Conservation (phyloP, 1,284 basidiomycete genomes). For the Golubevia pallescens region DNA sequence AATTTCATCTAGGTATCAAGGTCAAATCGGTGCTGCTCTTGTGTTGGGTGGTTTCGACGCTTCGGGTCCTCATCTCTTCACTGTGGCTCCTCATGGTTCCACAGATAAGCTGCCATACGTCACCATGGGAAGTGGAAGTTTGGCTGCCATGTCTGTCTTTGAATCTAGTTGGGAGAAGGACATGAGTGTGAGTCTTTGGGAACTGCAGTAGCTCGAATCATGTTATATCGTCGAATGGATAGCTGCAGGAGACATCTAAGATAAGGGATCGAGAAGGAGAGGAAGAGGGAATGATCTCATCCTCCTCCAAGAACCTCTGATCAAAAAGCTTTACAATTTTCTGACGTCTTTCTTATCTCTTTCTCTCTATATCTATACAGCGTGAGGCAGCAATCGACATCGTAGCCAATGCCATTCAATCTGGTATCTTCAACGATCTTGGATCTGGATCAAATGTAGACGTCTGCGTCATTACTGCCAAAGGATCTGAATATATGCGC, state of each 20-base stretch:
- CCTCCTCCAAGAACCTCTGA: no score
- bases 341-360: background rate
- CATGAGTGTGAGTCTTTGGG: conserved; percentile 69
- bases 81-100: conserved; percentile 93
- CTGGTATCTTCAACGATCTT: conserved; percentile 99
- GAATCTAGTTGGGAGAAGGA: conserved; percentile 84
- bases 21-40: conserved; percentile 90
- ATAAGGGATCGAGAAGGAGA: no score
- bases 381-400: conserved; percentile 81
- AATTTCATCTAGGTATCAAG: conserved; percentile 76
- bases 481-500: conserved; percentile 50
- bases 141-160: conserved; percentile 98
- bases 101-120: conserved; percentile 99
- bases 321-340: conserved; percentile 1
- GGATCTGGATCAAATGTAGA: conserved; percentile 98
- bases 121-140: conserved; percentile 94
- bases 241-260: background rate
- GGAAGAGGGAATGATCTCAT: background rate
- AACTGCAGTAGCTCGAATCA: conserved; percentile 1
- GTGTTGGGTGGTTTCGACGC: conserved; percentile 95
- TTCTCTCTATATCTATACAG: conserved; percentile 66
- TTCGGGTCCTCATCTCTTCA: conserved; percentile 93
- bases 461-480: conserved; percentile 79
- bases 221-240: background rate
- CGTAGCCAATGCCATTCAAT: conserved; percentile 84